Evolutionary conservation across 164 flowering plant species (phyloP).

Genomic region (Piper betle): DNA sequence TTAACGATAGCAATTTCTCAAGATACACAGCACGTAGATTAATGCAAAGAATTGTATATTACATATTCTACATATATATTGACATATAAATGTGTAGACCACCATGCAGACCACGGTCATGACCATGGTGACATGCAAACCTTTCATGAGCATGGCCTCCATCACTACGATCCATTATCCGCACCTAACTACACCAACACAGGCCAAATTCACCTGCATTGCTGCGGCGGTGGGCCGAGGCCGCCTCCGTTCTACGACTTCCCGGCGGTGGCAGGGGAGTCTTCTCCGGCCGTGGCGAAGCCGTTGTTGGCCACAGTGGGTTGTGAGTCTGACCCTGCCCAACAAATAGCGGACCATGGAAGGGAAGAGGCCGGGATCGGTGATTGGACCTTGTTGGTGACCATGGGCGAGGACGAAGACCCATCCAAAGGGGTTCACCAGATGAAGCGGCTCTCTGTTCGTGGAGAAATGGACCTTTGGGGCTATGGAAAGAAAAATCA

Average conservation of each 20-base stretch:
- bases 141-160: no score
- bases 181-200: slow-evolving; percentile 20
- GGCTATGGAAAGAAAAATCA: slow-evolving; percentile 48
- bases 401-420: slow-evolving; percentile 25
- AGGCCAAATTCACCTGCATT: slow-evolving; percentile 17
- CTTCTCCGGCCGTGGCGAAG: slow-evolving; percentile 31
- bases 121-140: no score
- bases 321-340: slow-evolving; percentile 18
- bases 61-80: no score
- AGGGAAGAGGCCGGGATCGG: slow-evolving; percentile 18
- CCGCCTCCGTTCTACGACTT: slow-evolving; percentile 23
- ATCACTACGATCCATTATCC: slow-evolving; percentile 6
- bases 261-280: slow-evolving; percentile 13
- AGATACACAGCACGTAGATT: no score
- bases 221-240: slow-evolving; percentile 12
- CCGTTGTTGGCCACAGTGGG: slow-evolving; percentile 39
- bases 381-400: slow-evolving; percentile 57
- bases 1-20: no score
- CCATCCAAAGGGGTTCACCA: slow-evolving; percentile 26
- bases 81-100: no score
- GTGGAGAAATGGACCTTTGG: slow-evolving; percentile 89
- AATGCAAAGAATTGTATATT: no score
- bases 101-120: no score
- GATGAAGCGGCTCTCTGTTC: slow-evolving; percentile 42
- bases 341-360: slow-evolving; percentile 18